Conservation (phyloP, 2,329 filamentous ascomycete species). For the Amesomyces nigricolor region DNA sequence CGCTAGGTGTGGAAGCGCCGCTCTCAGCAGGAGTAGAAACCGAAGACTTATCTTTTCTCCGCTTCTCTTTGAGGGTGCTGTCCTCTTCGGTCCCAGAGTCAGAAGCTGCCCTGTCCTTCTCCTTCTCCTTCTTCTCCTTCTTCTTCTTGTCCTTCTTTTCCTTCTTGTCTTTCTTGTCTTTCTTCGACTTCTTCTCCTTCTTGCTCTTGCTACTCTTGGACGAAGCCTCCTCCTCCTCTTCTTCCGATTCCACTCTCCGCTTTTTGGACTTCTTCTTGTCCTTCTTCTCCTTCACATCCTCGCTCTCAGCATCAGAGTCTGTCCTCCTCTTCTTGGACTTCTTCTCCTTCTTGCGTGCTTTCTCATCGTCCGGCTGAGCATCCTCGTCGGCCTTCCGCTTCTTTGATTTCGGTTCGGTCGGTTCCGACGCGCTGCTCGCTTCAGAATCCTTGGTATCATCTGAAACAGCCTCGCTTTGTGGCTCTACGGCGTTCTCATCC, state of each 20-base stretch:
- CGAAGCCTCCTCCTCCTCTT: slow-evolving; percentile 30
- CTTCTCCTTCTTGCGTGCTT: slow-evolving; percentile 37
- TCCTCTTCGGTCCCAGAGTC: slow-evolving; percentile 27
- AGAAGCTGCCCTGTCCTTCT: slow-evolving; percentile 34
- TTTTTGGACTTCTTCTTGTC: slow-evolving; percentile 45
- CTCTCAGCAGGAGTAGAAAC: slow-evolving; percentile 32
- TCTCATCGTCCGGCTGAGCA: slow-evolving; percentile 19
- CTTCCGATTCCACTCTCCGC: slow-evolving; percentile 40
- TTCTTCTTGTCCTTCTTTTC: slow-evolving; percentile 43
- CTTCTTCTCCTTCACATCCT: slow-evolving; percentile 25
- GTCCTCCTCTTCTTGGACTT: slow-evolving; percentile 49
- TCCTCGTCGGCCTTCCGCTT: slow-evolving; percentile 26
- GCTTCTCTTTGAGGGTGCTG: slow-evolving; percentile 24
- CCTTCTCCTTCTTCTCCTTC: slow-evolving; percentile 41
- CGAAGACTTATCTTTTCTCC: slow-evolving; percentile 19
- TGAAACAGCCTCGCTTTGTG: slow-evolving; percentile 10
- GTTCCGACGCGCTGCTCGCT: slow-evolving; percentile 26
- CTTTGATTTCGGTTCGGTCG: slow-evolving; percentile 27
- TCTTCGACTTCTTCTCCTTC: slow-evolving; percentile 21
- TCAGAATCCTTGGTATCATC: slow-evolving; percentile 12
- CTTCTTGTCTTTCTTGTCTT: slow-evolving; percentile 23
- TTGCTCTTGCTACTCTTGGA: slow-evolving; percentile 32
- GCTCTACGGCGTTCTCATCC: slow-evolving; percentile 26
- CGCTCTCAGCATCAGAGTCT: slow-evolving; percentile 32
- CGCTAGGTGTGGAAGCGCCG: slow-evolving; percentile 42